Conservation (phyloP, 140 eudicot species). For the Stevia rebaudiana region DNA sequence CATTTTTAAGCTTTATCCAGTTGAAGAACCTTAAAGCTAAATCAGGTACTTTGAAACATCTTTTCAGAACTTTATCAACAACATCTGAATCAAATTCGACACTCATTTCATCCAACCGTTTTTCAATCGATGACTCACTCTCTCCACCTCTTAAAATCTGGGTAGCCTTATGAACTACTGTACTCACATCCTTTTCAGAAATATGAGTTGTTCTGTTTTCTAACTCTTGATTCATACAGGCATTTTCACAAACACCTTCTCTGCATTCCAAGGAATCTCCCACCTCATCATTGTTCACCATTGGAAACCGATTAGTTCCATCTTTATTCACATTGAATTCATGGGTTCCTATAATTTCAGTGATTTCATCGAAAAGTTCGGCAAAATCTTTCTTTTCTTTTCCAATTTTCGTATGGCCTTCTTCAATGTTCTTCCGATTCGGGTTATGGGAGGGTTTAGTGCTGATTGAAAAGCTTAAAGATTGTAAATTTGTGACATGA, state of each 20-base stretch:
- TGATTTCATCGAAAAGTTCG: slow-evolving; percentile 57
- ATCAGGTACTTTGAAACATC: slow-evolving; percentile 71
- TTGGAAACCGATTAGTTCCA: slow-evolving; percentile 23
- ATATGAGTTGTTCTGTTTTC: slow-evolving; percentile 13
- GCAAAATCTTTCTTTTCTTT: slow-evolving; percentile 28
- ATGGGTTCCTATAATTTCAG: slow-evolving; percentile 56
- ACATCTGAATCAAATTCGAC: slow-evolving; percentile 39
- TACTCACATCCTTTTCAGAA: slow-evolving; percentile 43
- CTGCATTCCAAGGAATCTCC: slow-evolving; percentile 22
- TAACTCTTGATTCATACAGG: slow-evolving; percentile 14
- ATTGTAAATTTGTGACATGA: slow-evolving; percentile 21
- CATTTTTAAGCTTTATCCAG: slow-evolving; percentile 41
- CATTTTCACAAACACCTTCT: slow-evolving; percentile 67
- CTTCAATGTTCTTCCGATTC: slow-evolving; percentile 28
- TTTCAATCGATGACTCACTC: slow-evolving; percentile 40
- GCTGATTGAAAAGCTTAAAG: slow-evolving; percentile 18
- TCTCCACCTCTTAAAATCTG: slow-evolving; percentile 44
- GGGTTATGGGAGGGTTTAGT: slow-evolving; percentile 31
- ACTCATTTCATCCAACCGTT: slow-evolving; percentile 37
- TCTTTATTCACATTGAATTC: slow-evolving; percentile 10
- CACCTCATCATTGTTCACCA: not conserved
- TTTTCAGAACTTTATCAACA: slow-evolving; percentile 71
- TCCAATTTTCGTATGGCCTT: slow-evolving; percentile 14
- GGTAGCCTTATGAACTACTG: slow-evolving; percentile 44
- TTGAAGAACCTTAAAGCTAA: slow-evolving; percentile 57